Evolutionary conservation across 208 protist species (phyloP).

Genomic region (Zelonia costaricensis): DNA sequence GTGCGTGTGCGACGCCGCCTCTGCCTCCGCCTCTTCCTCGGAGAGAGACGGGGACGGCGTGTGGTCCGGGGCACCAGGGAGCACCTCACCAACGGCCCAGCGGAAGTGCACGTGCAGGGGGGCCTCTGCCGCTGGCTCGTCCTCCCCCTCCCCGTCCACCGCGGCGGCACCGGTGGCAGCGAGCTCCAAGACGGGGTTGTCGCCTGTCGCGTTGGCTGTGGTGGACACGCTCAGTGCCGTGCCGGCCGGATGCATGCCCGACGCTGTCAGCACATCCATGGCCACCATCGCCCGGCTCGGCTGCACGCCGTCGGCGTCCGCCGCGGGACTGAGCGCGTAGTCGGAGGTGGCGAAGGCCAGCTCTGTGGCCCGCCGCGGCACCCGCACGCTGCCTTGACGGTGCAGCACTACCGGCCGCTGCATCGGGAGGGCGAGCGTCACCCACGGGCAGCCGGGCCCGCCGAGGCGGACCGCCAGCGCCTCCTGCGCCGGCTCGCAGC

Average conservation of each 20-base stretch:
- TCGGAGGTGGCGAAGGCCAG: slow-evolving; percentile 36
- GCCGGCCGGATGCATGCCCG: slow-evolving; percentile 11
- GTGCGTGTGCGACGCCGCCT: no score
- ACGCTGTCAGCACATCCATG: slow-evolving; percentile 24
- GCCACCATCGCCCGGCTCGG: slow-evolving; percentile 16
- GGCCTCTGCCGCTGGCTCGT: background rate
- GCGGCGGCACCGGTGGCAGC: background rate
- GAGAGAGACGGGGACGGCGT: background rate
- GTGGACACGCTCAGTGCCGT: slow-evolving; percentile 5
- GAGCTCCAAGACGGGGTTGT: slow-evolving; percentile 4
- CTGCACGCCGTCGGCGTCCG: slow-evolving; percentile 14
- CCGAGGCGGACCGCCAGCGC: slow-evolving; percentile 53
- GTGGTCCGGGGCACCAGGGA: background rate
- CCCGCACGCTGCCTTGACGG: slow-evolving; percentile 1
- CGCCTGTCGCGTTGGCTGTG: background rate
- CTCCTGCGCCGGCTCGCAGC: slow-evolving; percentile 19
- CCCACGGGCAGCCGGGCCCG: slow-evolving; percentile 51
- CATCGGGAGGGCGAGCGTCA: slow-evolving; percentile 48
- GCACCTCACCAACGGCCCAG: slow-evolving; percentile 27
- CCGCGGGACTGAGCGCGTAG: slow-evolving; percentile 15
- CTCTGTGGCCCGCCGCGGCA: slow-evolving; percentile 34
- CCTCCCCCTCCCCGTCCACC: background rate
- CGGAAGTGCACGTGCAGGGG: slow-evolving; percentile 25
- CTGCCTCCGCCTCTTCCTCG: background rate
- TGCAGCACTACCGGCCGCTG: slow-evolving; percentile 27